Percentiles rank a stretch among this genome's conserved stretches.
Conservation (phyloP, 2,329 filamentous ascomycete genomes). For the Cyanodermella asteris region DNA sequence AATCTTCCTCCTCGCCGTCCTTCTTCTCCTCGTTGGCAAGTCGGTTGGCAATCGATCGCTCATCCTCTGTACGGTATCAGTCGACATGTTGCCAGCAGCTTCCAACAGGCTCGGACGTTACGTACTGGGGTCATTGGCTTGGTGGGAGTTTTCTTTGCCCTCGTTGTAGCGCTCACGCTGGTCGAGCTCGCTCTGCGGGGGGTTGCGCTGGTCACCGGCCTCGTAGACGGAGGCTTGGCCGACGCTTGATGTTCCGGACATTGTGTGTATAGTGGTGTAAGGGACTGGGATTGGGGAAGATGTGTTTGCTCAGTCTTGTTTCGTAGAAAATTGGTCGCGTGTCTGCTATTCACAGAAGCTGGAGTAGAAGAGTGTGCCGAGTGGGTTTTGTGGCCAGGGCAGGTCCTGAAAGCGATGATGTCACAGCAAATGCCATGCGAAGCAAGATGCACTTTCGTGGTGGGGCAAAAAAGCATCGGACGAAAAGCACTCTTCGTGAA, state of each 20-base stretch:
- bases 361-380: no score
- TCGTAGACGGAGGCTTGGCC: slow-evolving; percentile 48
- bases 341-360: no score
- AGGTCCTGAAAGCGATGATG: no score
- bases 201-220: slow-evolving; percentile 52
- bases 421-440: no score
- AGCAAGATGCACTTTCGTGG: no score
- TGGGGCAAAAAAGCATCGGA: no score
- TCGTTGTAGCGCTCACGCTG: slow-evolving; percentile 45
- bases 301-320: no score
- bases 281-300: no score
- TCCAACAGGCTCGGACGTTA: slow-evolving; percentile 1
- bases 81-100: slow-evolving; percentile 1
- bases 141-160: slow-evolving; percentile 48
- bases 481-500: no score
- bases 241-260: slow-evolving; percentile 41
- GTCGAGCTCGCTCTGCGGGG: slow-evolving; percentile 27
- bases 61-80: slow-evolving; percentile 15
- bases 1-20: slow-evolving; percentile 10
- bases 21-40: slow-evolving; percentile 16
- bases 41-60: slow-evolving; percentile 23
- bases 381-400: no score
- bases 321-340: no score
- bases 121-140: slow-evolving; percentile 49
- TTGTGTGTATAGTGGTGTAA: no score